Evolutionary conservation across 495 filamentous ascomycete species (phyloP).

Genomic region (Extremus antarcticus): DNA sequence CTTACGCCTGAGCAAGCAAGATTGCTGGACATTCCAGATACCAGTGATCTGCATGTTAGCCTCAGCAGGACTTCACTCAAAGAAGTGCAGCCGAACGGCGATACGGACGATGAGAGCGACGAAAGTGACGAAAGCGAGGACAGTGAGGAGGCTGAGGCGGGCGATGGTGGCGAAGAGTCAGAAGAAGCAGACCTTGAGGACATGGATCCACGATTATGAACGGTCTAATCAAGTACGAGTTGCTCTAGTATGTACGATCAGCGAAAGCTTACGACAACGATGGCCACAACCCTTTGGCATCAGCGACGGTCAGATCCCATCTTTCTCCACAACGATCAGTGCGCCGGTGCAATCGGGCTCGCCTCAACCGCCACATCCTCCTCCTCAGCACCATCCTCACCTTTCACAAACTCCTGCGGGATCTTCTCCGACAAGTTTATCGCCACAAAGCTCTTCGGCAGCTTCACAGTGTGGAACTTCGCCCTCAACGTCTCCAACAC

Average conservation of each 20-base stretch:
- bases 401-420: conserved; percentile 10
- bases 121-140: conserved; percentile 18
- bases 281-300: too few species aligned
- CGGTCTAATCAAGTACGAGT: too few species aligned
- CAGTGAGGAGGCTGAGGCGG: conserved; percentile 1
- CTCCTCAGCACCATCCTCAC: neutral
- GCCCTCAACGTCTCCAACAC: conserved; percentile 87
- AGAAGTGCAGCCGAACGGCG: conserved; percentile 2
- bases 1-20: conserved; percentile 34
- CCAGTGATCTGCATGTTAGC: conserved; percentile 2
- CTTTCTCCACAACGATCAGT: neutral
- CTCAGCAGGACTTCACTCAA: conserved; percentile 3
- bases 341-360: neutral
- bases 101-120: conserved; percentile 2
- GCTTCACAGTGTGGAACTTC: conserved; percentile 90
- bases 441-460: conserved; percentile 86
- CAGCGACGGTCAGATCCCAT: neutral
- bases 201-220: conserved; percentile 31
- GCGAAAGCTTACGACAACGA: too few species aligned
- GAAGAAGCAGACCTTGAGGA: conserved; percentile 29
- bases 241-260: too few species aligned
- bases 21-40: conserved; percentile 10
- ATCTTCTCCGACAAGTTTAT: conserved; percentile 74
- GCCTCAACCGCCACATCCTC: neutral
- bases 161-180: conserved; percentile 21